Conservation (phyloP, 2,329 filamentous ascomycete genomes). For the Neoarthrinium moseri region DNA sequence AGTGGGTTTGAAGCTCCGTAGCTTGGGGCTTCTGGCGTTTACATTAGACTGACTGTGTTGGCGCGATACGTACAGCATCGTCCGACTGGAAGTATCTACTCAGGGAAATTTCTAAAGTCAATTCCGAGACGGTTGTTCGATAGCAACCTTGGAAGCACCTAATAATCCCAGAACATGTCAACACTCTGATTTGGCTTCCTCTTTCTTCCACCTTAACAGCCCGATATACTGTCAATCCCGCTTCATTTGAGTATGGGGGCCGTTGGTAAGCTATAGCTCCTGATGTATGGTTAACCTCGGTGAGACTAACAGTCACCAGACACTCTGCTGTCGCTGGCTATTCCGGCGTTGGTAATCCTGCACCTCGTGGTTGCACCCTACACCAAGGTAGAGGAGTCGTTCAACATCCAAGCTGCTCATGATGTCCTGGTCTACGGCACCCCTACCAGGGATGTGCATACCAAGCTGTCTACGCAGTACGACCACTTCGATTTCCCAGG, state of each 20-base stretch:
- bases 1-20: too few species aligned
- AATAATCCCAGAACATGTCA: too few species aligned
- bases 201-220: too few species aligned
- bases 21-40: too few species aligned
- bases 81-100: background rate
- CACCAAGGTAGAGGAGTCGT: conserved; percentile 98
- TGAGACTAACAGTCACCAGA: conserved; percentile 33
- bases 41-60: too few species aligned
- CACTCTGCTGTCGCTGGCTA: conserved; percentile 47
- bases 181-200: too few species aligned
- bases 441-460: conserved; percentile 53
- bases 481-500: conserved; percentile 92
- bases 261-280: conserved; percentile 1
- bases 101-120: too few species aligned
- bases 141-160: too few species aligned
- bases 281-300: too few species aligned
- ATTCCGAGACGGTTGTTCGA: too few species aligned
- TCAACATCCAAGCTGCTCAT: conserved; percentile 92
- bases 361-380: conserved; percentile 79
- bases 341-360: conserved; percentile 62
- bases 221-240: too few species aligned
- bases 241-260: conserved; percentile 6
- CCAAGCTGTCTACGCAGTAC: conserved; percentile 63
- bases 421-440: conserved; percentile 83
- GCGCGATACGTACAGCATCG: too few species aligned